Base-by-base conservation (phyloP, 495 filamentous ascomycete species). In the Annulohypoxylon bovei region DNA sequence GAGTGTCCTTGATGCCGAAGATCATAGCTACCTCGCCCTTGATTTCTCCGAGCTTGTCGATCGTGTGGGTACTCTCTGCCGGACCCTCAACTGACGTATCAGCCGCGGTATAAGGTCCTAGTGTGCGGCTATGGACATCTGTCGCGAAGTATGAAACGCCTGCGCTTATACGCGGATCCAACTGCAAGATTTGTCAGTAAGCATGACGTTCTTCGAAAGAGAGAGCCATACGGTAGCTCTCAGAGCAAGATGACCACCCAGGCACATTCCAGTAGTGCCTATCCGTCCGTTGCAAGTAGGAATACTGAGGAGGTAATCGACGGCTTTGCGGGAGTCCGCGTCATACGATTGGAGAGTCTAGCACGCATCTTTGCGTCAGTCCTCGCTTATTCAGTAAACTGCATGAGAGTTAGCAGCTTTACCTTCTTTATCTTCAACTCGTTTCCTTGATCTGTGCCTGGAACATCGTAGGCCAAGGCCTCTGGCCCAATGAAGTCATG, bases 401-500 rank as follows among this genome's bases (percentile, higher is more conserved):
- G 20, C 25, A 62, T 63, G n/a, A 40, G 30, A 11, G 32, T 28
- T 22, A 40, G 9, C 18, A 27, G 39, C 14, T 61, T 60, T 79
- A 88, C 89, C 84, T 97, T 97, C 61, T 78, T 83, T 65, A 95
- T 84, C 80, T 97, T 97, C 84, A 87, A 96, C 49, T 87, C 84
- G 75, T 98, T 98, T 12, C 95, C 95, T 52, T 85, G 82, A 75
- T 97, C 93, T 0, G 95, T 98, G 42, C 94, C 95, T 1, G 91
- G 91, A 0, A 86, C 93, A 76, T 97, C 92, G 79, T 98, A 97
- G 32, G 89, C 85, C 58, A 98, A 83, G 5, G 94, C 83, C 74
- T 94, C 93, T 0, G 94, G 92, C 3, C 91, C 92, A 23, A 88
- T 92, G 78, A 97, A 97, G 80, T 97, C 94, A 76, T 98, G 95